Evolutionary conservation across 306 rosid species (phyloP).

Genomic region (Fagus sylvatica): DNA sequence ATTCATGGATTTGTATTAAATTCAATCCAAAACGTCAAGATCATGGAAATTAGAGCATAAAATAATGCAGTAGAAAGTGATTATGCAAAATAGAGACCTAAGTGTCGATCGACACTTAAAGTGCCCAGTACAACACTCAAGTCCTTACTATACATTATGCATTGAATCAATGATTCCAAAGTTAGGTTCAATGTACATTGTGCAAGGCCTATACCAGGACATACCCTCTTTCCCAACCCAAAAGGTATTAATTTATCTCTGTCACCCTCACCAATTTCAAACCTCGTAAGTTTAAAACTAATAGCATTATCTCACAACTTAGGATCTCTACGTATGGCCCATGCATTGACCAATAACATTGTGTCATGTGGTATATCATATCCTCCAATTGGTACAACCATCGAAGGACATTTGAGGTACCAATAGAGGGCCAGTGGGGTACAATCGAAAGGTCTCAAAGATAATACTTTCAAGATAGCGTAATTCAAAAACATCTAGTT

Average conservation of each 20-base stretch:
- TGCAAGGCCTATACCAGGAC: neutral
- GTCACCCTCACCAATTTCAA: neutral
- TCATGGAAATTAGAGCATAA: too few relatives aligned
- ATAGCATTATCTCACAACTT: conserved; percentile 29
- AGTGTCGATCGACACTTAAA: too few relatives aligned
- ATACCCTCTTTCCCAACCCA: conserved; percentile 17
- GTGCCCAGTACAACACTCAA: too few relatives aligned
- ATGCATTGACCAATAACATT: conserved; percentile 33
- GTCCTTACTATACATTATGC: too few relatives aligned
- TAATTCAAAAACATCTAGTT: conserved; percentile 26
- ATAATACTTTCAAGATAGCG: conserved; percentile 35
- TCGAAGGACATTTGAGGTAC: neutral
- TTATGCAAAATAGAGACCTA: too few relatives aligned
- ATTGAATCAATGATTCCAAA: conserved; percentile 38
- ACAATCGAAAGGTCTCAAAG: conserved; percentile 32
- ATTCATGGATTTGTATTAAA: too few relatives aligned
- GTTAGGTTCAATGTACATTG: neutral
- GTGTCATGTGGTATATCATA: neutral
- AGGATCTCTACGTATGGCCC: conserved; percentile 49
- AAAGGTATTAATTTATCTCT: conserved; percentile 25
- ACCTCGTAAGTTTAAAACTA: conserved; percentile 34
- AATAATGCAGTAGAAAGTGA: too few relatives aligned
- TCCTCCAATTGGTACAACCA: neutral
- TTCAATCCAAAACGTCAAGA: too few relatives aligned
- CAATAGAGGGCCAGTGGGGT: neutral